A percentile compares a stretch with the other conserved stretches of the same genome.
Conservation (phyloP, 2,329 filamentous ascomycete genomes). For the Hysterium pulicare region DNA sequence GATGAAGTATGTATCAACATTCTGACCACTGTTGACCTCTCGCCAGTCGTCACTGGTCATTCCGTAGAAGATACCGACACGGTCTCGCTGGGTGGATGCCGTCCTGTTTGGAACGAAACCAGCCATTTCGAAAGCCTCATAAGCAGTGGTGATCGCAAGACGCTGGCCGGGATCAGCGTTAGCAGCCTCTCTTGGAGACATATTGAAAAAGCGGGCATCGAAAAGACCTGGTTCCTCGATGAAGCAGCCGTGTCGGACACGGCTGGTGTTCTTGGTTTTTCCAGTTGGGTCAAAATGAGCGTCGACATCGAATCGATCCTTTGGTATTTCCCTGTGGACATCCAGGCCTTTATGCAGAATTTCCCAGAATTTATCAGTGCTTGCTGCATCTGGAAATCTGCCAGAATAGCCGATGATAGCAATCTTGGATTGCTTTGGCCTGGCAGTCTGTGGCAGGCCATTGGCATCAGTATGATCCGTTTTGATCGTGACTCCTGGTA, state of each 20-base stretch:
- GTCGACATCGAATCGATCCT: conserved; percentile 19
- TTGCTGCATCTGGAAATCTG: conserved; percentile 16
- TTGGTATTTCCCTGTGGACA: conserved; percentile 24
- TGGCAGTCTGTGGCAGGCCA: neutral
- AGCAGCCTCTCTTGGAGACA: conserved; percentile 23
- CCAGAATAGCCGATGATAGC: conserved; percentile 25
- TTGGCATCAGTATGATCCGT: neutral
- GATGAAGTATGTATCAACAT: conserved; percentile 52
- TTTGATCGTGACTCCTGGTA: conserved; percentile 7
- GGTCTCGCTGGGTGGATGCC: conserved; percentile 20
- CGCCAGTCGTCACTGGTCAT: conserved; percentile 23
- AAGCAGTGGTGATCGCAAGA: conserved; percentile 20
- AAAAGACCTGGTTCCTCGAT: conserved; percentile 24
- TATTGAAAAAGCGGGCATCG: conserved; percentile 27
- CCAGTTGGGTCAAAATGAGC: conserved; percentile 7
- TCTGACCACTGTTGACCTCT: conserved; percentile 12
- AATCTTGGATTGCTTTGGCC: conserved; percentile 1
- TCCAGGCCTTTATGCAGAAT: conserved; percentile 31
- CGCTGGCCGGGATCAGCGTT: conserved; percentile 23
- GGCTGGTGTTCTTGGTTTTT: conserved; percentile 7
- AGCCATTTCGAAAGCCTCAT: conserved; percentile 20
- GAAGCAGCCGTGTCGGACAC: conserved; percentile 17
- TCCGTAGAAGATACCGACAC: conserved; percentile 30
- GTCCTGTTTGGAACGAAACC: conserved; percentile 26
- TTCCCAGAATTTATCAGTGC: conserved; percentile 34